These are phyloP conservation scores for Echites panduratus DNA, from an alignment of 257 asterid species.

Conservation along the genomic window DNA sequence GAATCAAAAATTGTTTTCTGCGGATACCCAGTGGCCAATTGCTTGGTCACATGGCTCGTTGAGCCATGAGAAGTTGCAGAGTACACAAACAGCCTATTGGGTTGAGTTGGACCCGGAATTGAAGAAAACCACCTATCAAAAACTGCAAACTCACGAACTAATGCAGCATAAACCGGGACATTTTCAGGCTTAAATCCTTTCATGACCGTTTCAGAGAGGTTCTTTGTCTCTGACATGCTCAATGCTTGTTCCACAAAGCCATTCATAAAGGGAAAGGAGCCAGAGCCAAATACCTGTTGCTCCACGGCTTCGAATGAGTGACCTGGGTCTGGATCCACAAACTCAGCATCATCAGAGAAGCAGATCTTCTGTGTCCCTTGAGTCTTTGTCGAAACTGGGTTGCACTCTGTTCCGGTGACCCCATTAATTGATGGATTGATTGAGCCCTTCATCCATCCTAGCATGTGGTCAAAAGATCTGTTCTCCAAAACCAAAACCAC, in stretches of 20 bases:
- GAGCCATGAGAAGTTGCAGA: conserved; percentile 89
- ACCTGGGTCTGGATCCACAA: conserved; percentile 79
- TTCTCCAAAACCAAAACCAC: conserved; percentile 73
- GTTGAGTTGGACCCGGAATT: conserved; percentile 83
- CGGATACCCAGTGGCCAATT: conserved; percentile 56
- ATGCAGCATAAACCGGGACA: conserved; percentile 43
- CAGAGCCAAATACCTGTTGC: conserved; percentile 58
- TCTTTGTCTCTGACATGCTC: conserved; percentile 19
- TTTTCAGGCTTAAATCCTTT: conserved; percentile 60
- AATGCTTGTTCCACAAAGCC: conserved; percentile 82
- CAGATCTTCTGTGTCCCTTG: conserved; percentile 29
- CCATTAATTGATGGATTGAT: conserved; percentile 61
- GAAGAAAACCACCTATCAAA: conserved; percentile 74
- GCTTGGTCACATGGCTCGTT: conserved; percentile 52
- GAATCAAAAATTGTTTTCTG: conserved; percentile 70
- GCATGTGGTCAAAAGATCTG: conserved; percentile 80
- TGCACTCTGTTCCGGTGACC: conserved; percentile 69
- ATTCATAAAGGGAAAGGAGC: conserved; percentile 54
- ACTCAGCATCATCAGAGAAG: conserved; percentile 62
- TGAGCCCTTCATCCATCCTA: conserved; percentile 80
- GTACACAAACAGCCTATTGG: conserved; percentile 66
- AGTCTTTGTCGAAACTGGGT: conserved; percentile 33
- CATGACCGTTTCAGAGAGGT: conserved; percentile 61
- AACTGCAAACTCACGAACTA: conserved; percentile 53
- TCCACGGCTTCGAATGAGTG: conserved; percentile 73